Evolutionary conservation across 805 yeast species (phyloP).

Genomic region (Schwanniomyces vanrijiae): DNA sequence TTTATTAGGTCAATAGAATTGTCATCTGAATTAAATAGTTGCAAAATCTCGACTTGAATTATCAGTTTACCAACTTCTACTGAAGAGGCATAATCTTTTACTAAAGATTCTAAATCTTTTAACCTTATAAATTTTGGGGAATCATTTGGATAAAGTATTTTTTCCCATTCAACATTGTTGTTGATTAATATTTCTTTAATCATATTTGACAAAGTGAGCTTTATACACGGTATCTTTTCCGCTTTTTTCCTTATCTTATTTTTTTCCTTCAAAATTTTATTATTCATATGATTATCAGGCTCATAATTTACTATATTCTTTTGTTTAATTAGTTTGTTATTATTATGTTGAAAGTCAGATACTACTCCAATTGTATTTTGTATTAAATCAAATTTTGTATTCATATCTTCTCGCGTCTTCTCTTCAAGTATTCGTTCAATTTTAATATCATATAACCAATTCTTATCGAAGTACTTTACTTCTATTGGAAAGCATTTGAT

Average conservation of each 20-base stretch:
- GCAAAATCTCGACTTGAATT: not conserved
- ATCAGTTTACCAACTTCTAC: not conserved
- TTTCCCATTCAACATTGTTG: not conserved
- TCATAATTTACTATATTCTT: not conserved
- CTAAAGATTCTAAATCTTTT: not conserved
- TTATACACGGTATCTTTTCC: not conserved
- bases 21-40: not conserved
- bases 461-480: not conserved
- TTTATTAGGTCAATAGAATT: conserved; percentile 2
- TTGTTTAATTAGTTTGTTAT: not conserved
- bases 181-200: not conserved
- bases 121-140: not conserved
- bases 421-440: not conserved
- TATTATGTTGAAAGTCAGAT: not conserved
- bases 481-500: conserved; percentile 1
- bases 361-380: not conserved
- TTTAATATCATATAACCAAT: not conserved
- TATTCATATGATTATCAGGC: not conserved
- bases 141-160: not conserved
- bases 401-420: not conserved
- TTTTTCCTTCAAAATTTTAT: not conserved
- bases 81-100: not conserved
- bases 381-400: not conserved
- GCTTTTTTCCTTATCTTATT: not conserved
- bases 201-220: not conserved